Percentiles rank a stretch among this genome's conserved stretches.
Conservation (phyloP, 2,329 filamentous ascomycete species). For the Botrytis sinoallii region DNA sequence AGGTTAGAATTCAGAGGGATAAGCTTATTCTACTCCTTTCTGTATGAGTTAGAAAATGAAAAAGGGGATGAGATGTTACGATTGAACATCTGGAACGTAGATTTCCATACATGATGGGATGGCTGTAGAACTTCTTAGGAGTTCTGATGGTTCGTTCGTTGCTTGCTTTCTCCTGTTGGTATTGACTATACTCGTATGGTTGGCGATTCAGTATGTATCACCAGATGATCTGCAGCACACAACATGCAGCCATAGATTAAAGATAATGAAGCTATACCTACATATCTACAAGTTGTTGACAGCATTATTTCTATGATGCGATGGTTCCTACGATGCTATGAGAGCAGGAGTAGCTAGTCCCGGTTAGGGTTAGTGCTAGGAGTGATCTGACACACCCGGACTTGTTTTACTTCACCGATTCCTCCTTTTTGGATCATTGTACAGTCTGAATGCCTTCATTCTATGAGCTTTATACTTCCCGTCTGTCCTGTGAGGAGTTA, state of each 20-base stretch:
- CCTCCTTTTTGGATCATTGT: background rate
- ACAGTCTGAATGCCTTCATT: background rate
- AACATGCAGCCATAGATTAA: background rate
- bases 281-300: background rate
- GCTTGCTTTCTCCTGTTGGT: background rate
- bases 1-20: background rate
- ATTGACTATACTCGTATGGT: background rate
- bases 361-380: background rate
- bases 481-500: background rate
- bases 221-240: rapidly evolving
- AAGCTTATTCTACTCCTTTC: background rate
- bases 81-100: background rate
- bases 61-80: background rate
- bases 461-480: background rate
- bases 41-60: background rate
- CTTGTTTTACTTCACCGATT: background rate
- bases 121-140: background rate
- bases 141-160: background rate
- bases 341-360: background rate
- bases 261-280: background rate
- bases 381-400: background rate
- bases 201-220: background rate
- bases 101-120: background rate
- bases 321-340: background rate
- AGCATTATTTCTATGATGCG: background rate